Base-by-base conservation (phyloP, 805 yeast species). In the Wickerhamiella slavikovae region DNA sequence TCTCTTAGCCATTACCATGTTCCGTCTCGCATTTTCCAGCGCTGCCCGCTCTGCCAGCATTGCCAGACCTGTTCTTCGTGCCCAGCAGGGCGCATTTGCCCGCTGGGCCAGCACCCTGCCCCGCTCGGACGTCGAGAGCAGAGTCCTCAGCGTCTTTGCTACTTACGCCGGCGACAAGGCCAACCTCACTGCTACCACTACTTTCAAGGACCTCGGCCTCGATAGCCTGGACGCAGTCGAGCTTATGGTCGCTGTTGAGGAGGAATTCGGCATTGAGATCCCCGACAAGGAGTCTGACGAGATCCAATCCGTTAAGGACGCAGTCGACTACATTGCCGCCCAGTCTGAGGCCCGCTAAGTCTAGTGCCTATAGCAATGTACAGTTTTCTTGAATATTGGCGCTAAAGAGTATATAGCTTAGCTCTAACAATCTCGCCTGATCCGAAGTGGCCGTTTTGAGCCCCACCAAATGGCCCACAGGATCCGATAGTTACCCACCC, bases 191-290 rank as follows among this genome's bases (percentile, higher is more conserved):
- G 44, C 58, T 23, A 45, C 48, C 32, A 50, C 62, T 23, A 43
- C 52, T 21, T 51, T 61, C 39, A 46, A 46, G 31, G 92, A 78
- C 47, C 65, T 78, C 42, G 85, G 83, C n/a, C 66, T 78, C 49
- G 98, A 85, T 55, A 78, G 93, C 7, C 65, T 85, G 41, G 98
- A 85, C 49, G 76, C 89, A 38, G 93, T 85, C 38, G 98, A 85
- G 60, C 83, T 89, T 32, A 66, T 89, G 44, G 93, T 89, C 54
- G 93, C 93, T 34, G 73, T 85, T 47, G 98, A 85, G 62, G 94
- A 83, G 63, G 83, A 73, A 52, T 73, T 73, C 40, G 62, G 60
- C 33, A 51, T 62, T 35, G 61, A 47, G 44, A 51, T 51, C 39
- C 47, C 42, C 30, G 54, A 54, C 58, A 72, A 76, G 52, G 78